Evolutionary conservation across 208 protist genomes (phyloP).

Genomic region (Novymonas esmeraldas): DNA sequence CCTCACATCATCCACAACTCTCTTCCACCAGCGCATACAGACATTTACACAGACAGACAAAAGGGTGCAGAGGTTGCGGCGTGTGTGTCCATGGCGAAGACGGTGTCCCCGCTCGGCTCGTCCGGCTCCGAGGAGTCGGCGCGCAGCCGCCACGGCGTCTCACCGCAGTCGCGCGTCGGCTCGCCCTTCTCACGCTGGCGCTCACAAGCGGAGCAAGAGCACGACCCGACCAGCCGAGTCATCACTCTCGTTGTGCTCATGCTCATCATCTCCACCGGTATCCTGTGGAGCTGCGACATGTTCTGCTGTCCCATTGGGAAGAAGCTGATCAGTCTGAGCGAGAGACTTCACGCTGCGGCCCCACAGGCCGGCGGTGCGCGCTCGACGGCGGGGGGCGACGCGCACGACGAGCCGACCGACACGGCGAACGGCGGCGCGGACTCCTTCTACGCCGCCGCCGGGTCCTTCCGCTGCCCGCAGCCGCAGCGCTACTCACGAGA

Average conservation of each 20-base stretch:
- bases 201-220: neutral
- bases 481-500: constrained; percentile 40
- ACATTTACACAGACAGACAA: neutral
- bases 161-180: neutral
- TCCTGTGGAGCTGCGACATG: constrained; percentile 8
- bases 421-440: constrained; percentile 17
- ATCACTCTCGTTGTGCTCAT: neutral
- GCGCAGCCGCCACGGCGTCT: neutral
- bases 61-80: too few species aligned
- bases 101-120: neutral
- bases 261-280: neutral
- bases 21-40: too few species aligned
- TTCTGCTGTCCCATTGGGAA: constrained; percentile 7
- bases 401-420: neutral
- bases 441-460: constrained; percentile 41
- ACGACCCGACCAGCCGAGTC: neutral
- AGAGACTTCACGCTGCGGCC: neutral
- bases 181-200: neutral
- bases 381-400: neutral
- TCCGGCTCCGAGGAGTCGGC: neutral
- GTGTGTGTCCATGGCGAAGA: neutral
- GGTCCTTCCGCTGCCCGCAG: constrained; percentile 55
- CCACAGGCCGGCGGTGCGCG: neutral
- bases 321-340: neutral
- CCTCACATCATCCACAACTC: neutral